Evolutionary conservation across 1,284 basidiomycete species (phyloP).

Genomic region (Cutaneotrichosporon sp.): DNA sequence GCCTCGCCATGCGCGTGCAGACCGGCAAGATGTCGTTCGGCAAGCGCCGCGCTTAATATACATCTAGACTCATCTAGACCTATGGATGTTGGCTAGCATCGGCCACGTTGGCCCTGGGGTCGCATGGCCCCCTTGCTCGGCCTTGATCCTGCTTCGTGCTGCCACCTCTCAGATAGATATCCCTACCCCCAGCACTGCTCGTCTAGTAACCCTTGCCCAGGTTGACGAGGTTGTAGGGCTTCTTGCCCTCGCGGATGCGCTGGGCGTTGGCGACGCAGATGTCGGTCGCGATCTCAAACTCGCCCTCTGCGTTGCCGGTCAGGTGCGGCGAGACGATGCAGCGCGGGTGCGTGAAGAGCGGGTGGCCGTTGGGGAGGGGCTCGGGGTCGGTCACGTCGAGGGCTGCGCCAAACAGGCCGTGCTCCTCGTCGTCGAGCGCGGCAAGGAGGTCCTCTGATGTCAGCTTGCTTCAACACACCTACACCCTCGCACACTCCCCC

Average conservation of each 20-base stretch:
- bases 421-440: constrained; percentile 29
- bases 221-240: constrained; percentile 37
- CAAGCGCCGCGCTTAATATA: constrained; percentile 1
- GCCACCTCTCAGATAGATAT: no score
- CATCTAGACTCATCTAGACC: neutral
- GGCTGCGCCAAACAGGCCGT: constrained; percentile 39
- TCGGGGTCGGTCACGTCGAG: constrained; percentile 52
- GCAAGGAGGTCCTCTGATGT: constrained; percentile 40
- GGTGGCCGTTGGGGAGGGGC: constrained; percentile 39
- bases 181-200: no score
- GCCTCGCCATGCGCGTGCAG: constrained; percentile 36
- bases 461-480: neutral
- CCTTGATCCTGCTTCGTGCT: no score
- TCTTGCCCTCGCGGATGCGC: constrained; percentile 32
- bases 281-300: constrained; percentile 42
- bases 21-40: constrained; percentile 40
- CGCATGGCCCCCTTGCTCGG: no score
- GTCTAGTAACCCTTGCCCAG: constrained; percentile 40
- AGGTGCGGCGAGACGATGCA: constrained; percentile 44
- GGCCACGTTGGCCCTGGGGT: no score
- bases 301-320: constrained; percentile 41
- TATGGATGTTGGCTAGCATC: neutral
- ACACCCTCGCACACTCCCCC: neutral
- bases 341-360: constrained; percentile 42
- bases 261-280: constrained; percentile 47